Evolutionary conservation across 1,139 yeast species (phyloP).

Genomic region (Pneumocystis oryctolagi): DNA sequence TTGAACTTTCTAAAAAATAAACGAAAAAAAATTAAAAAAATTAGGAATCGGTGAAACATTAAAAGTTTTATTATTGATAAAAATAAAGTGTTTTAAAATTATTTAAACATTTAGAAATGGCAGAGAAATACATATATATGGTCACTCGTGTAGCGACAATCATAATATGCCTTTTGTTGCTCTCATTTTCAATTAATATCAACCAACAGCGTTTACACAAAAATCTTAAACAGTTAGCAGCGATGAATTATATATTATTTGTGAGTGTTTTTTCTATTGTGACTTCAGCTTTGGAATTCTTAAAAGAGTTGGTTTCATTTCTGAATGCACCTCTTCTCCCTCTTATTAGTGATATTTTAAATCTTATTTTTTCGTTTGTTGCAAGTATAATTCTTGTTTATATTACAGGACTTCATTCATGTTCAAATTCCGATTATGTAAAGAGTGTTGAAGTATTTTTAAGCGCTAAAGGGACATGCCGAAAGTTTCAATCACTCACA

Average conservation of each 20-base stretch:
- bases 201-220: not conserved
- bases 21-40: not conserved
- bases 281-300: not conserved
- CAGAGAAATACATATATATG: not conserved
- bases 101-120: not conserved
- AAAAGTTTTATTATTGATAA: not conserved
- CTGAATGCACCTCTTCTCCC: not conserved
- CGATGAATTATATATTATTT: not conserved
- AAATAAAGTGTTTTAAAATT: not conserved
- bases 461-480: not conserved
- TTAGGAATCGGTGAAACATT: not conserved
- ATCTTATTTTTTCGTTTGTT: not conserved
- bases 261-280: not conserved
- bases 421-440: not conserved
- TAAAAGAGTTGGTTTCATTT: not conserved
- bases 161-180: not conserved
- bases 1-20: not conserved
- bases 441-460: not conserved
- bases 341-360: not conserved
- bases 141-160: not conserved
- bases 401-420: not conserved
- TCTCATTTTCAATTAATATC: not conserved
- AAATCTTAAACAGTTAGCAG: not conserved
- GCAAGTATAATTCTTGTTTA: not conserved
- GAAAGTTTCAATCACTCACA: not conserved